Evolutionary conservation across 305 asterid genomes (phyloP).

Genomic region (Euphrasia arctica): DNA sequence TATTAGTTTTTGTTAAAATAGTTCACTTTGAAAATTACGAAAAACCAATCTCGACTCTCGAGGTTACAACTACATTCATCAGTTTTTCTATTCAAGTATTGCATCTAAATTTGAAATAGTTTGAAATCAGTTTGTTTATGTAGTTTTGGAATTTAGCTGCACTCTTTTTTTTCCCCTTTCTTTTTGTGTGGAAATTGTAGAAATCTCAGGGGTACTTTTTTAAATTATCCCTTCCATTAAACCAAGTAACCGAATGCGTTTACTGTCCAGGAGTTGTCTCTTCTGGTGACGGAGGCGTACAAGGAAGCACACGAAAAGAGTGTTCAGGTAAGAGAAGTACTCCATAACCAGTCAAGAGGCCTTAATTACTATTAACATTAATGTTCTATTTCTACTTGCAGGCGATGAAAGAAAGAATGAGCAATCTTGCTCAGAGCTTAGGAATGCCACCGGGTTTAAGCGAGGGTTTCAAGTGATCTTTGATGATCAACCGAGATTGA

Average conservation of each 20-base stretch:
- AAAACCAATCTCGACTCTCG: no score
- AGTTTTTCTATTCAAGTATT: no score
- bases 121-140: no score
- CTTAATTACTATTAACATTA: background rate
- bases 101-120: no score
- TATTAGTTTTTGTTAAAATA: no score
- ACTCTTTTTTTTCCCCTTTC: no score
- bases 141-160: no score
- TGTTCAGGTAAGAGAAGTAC: slow-evolving; percentile 49
- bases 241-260: background rate
- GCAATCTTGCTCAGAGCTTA: slow-evolving; percentile 89
- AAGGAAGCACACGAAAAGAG: slow-evolving; percentile 94
- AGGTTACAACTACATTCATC: no score
- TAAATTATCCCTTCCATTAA: no score
- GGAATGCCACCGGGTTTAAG: slow-evolving; percentile 79
- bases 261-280: slow-evolving; percentile 63
- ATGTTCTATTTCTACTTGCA: slow-evolving; percentile 22
- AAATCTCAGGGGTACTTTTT: no score
- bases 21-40: no score
- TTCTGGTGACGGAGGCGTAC: slow-evolving; percentile 87
- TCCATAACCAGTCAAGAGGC: background rate
- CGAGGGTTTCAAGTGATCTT: slow-evolving; percentile 44
- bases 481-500: background rate
- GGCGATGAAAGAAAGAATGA: slow-evolving; percentile 98
- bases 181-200: no score